Evolutionary conservation across 441 rosid genomes (phyloP).

Genomic region (Corymbia calophylla): DNA sequence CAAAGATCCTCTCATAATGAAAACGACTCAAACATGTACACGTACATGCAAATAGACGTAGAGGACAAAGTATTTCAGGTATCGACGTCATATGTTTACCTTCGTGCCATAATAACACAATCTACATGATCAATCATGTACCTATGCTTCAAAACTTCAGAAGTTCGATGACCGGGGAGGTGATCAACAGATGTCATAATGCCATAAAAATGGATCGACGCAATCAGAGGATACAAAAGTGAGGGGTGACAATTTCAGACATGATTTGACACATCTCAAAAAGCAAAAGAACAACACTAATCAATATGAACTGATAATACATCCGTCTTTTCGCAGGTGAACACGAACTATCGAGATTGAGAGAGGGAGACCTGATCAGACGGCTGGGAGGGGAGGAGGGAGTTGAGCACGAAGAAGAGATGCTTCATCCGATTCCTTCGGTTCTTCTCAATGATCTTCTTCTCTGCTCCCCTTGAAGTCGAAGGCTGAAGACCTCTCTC

Average conservation of each 20-base stretch:
- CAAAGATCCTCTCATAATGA: not conserved
- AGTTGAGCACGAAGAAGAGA: constrained; percentile 26
- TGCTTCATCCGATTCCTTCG: constrained; percentile 45
- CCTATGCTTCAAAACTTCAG: not conserved
- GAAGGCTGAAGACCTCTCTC: not conserved
- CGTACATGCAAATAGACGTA: not conserved
- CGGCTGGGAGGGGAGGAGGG: constrained; percentile 27
- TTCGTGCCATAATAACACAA: not conserved
- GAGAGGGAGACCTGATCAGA: constrained; percentile 6
- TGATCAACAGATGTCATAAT: not conserved
- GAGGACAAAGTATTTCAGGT: not conserved
- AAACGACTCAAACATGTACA: not conserved
- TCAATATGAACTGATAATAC: not conserved
- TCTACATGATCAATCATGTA: not conserved
- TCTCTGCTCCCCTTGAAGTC: constrained; percentile 23
- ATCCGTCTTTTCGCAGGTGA: not conserved
- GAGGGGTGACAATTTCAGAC: not conserved
- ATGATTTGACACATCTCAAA: not conserved
- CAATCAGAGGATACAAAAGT: too few species aligned
- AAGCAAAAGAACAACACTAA: not conserved
- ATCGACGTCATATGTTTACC: not conserved
- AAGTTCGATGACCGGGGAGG: not conserved
- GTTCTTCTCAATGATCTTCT: constrained; percentile 37
- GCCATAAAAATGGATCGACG: too few species aligned
- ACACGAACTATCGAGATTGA: not conserved